phyloP scores from a whole-genome alignment of 441 rosid genomes.

The Eruca vesicaria region DNA sequence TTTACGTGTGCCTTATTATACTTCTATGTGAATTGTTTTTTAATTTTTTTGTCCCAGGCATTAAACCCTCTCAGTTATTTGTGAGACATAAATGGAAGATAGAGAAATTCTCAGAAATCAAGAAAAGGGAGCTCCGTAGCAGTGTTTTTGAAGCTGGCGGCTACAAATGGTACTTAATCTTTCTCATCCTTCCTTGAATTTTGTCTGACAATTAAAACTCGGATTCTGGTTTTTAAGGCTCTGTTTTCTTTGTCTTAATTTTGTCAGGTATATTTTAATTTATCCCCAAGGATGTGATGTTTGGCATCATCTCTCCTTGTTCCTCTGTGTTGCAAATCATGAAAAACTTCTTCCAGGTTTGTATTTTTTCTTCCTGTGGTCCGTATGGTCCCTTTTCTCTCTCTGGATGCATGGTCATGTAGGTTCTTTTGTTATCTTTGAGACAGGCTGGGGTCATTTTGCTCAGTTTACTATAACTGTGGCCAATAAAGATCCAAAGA shows the following conservation, averaged over 20 bases:
- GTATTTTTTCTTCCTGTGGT: slow-evolving; percentile 18
- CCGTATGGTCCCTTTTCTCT: neutral
- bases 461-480: slow-evolving; percentile 99
- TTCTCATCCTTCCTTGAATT: neutral
- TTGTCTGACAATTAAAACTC: neutral
- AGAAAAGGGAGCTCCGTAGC: slow-evolving; percentile 89
- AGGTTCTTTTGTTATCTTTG: slow-evolving; percentile 20
- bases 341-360: slow-evolving; percentile 98
- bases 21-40: neutral
- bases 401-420: neutral
- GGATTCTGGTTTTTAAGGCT: neutral
- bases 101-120: slow-evolving; percentile 80
- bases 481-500: slow-evolving; percentile 81
- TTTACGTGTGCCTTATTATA: neutral
- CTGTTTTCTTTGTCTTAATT: neutral
- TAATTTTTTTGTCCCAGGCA: slow-evolving; percentile 53
- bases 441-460: slow-evolving; percentile 97
- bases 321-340: slow-evolving; percentile 93
- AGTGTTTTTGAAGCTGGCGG: slow-evolving; percentile 81
- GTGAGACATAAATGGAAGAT: slow-evolving; percentile 88
- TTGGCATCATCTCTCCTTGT: slow-evolving; percentile 94
- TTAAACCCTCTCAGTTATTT: slow-evolving; percentile 70
- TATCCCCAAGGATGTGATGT: slow-evolving; percentile 99
- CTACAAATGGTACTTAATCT: slow-evolving; percentile 66
- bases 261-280: slow-evolving; percentile 88